Base-by-base conservation (phyloP, 2,329 filamentous ascomycete species). In the Calonectria honghensis region DNA sequence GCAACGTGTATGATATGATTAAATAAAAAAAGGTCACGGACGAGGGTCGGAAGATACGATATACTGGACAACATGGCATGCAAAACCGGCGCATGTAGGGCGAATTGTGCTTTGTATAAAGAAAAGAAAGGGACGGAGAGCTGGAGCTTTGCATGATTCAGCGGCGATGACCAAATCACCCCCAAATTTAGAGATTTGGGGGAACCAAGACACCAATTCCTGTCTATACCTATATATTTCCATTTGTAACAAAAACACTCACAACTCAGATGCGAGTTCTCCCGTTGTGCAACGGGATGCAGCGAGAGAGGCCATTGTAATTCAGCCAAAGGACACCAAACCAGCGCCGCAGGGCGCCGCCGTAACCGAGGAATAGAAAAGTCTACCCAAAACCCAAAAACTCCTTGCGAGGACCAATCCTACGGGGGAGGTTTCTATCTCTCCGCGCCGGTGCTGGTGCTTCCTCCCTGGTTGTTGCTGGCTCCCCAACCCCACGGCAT, bases 401-500 rank as follows among this genome's bases (percentile, higher is more conserved):
- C 78, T 84, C 83, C 79, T 63, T 75, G 74, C 74, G 78, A 72
- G 70, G 74, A 64, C 79, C 77, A 75, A 68, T 74, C 71, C 41
- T 68, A 69, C 54, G 73, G 73, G 68, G 61, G 74, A 70, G 74
- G 75, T 61, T 75, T 75, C 82, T 84, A 85, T 73, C 83, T 82
- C 74, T 87, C 85, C 68, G 84, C 82, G n/a, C 85, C 85, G 11
- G 87, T 86, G 77, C 84, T 88, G 48, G 68, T 73, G 52, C 79
- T 76, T 52, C 64, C 70, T 32, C 73, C 79, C 29, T 71, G 59
- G 11, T 72, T 35, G 9, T 70, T 57, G 41, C 16, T 45, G 29
- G 75, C 77, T 20, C 82, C 85, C 88, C 88, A 89, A 32, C 82
- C 85, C 88, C 88, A 90, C 4, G 88, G 85, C 83, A 89, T 84